Evolutionary conservation across 2,329 filamentous ascomycete species (phyloP), one percentile per base, ranked within the genome.

Genomic region (Arthrobotrys musiformis): DNA sequence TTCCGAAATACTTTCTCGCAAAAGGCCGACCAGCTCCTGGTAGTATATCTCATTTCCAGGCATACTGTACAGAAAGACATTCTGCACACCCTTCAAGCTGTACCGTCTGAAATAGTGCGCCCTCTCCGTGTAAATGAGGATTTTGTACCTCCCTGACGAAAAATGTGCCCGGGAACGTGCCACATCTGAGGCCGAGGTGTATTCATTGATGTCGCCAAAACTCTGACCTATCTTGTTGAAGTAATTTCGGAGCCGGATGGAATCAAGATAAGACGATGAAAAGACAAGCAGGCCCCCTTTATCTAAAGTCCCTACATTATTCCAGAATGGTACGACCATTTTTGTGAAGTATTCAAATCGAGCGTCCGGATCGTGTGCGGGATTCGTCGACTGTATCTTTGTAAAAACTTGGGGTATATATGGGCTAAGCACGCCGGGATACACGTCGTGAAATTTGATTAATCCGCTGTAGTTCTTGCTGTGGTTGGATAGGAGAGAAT

Each of bases 91-190:
- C 37, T 89, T 88, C 66, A 99, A 87, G 79, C 89, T 88, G 82
- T 95, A 93, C n/a, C 95, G 88, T 60, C 93, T 90, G 86, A 98
- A 98, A 84, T 99, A 95, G 84, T 99, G 95, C n/a, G 94, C 92
- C 74, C 95, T 90, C 83, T 97, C 94, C 1, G 94, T 96, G 84
- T 98, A 99, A 15, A 99, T 86, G 42, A 99, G 84, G 17, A 98
- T 88, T 19, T 89, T 89, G 82, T 97, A 92, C 15, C 93, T 88
- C 4, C 94, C 95, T 42, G 86, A 91, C 79, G 93, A 85, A 84
- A 99, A 98, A 82, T 97, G 92, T 11, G 92, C 94, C 24, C 94
- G 88, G 7, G 94, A 93, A 42, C 94, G 90, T 46, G 93, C 91
- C 30, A 93, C 91, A 79, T 97, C 93, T 6, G 90, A 88, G 6